Evolutionary conservation across 495 filamentous ascomycete species (phyloP), one percentile per base, ranked within the genome.

Genomic region (Cairneyella variabilis): DNA sequence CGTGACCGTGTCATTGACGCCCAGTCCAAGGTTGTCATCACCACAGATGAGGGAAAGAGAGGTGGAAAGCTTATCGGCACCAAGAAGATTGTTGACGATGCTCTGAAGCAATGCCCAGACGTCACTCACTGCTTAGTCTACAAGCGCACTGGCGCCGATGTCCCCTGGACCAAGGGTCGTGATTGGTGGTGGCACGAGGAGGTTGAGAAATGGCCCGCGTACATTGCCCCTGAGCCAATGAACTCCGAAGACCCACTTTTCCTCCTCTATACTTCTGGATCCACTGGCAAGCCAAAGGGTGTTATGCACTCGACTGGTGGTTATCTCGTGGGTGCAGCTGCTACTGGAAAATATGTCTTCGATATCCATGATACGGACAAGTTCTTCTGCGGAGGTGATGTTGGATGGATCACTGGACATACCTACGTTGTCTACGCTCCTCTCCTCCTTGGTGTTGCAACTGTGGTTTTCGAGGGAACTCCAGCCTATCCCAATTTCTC

Each of bases 341-440:
- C 84, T 62, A 97, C 93, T 32, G 95, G 90, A 61, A 99, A 97
- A 71, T 97, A 99, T 64, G 91, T 97, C 48, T 99, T 99, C 66
- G 95, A 99, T 66, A 93, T 99, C 58, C 93, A 99, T 60, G 85
- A 91, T 42, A 83, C 83, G 46, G 93, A 99, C 70, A 80, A 79
- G 50, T 97, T 91, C 76, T 97, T 97, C 81, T 97, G 93, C 62
- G 93, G 90, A 68, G 95, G 95, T 68, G 93, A 99, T 66, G 91
- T 99, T 46, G 93, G 93, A 60, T 99, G 93, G 93, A 97, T 99
- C 65, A 97, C 95, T 40, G 93, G 93, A n/a, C 93, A 99, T 72
- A 96, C 93, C 41, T 99, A 99, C 64, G 93, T 96, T 44, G 92
- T 99, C 25, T 99, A 99, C 64, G 90, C 93, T 10, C 93, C 93